A percentile compares a stretch with the other conserved stretches of the same genome.
Conservation (phyloP, 2,329 filamentous ascomycete species). For the Pseudocercospora macadamiae region DNA sequence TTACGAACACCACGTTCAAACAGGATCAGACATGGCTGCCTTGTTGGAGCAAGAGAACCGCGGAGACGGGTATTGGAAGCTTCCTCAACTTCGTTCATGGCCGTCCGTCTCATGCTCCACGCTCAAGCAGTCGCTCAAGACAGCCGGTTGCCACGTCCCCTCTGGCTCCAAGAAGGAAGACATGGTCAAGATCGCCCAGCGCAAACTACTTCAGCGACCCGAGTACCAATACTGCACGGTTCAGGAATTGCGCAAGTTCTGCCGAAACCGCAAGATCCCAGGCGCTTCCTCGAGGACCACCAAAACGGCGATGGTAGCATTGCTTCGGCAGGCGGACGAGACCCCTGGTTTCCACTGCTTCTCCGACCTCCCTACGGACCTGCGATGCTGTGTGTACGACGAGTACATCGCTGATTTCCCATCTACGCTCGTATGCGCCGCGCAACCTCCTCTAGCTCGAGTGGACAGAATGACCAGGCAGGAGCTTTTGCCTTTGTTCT, state of each 20-base stretch:
- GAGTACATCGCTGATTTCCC: constrained; percentile 13
- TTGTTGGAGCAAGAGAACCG: too few relatives aligned
- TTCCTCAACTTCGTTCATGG: too few relatives aligned
- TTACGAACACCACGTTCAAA: too few relatives aligned
- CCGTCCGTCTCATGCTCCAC: too few relatives aligned
- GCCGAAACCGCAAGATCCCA: background rate
- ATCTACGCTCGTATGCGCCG: background rate
- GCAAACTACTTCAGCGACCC: background rate
- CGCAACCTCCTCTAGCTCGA: constrained; percentile 1
- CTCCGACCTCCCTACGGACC: constrained; percentile 10
- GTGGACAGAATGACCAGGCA: background rate
- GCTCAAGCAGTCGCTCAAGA: too few relatives aligned
- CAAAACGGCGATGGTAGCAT: background rate
- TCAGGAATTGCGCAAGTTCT: background rate
- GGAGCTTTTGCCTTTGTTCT: constrained; percentile 6
- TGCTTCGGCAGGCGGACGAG: background rate
- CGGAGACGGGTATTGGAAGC: too few relatives aligned
- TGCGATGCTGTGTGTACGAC: constrained; percentile 9
- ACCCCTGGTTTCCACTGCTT: background rate
- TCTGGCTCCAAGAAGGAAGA: background rate
- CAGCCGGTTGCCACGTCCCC: background rate
- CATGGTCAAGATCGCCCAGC: background rate
- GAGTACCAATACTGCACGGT: background rate
- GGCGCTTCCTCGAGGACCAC: background rate
- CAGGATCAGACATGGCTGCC: too few relatives aligned